These are phyloP conservation scores for Ophiocordyceps camponoti-saundersi DNA, from an alignment of 2,329 filamentous ascomycete genomes.

Conservation along the genomic window DNA sequence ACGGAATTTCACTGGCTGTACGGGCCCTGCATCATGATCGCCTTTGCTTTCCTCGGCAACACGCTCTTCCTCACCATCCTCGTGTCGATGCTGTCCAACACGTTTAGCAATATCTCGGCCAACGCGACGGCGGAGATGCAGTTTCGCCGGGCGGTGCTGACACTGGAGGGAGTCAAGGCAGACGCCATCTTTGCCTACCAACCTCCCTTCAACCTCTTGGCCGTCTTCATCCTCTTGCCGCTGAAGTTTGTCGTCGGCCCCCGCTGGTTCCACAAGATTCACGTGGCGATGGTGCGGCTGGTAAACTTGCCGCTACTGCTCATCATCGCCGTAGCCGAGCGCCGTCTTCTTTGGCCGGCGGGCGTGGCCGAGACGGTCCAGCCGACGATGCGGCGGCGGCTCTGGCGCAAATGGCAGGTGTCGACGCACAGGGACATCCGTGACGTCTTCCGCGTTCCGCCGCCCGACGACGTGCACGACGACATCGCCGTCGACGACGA, in stretches of 20 bases:
- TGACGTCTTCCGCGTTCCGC: slow-evolving; percentile 55
- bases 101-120: slow-evolving; percentile 59
- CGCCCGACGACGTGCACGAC: slow-evolving; percentile 41
- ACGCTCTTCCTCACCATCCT: slow-evolving; percentile 79
- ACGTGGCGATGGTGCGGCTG: slow-evolving; percentile 57
- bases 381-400: slow-evolving; percentile 21
- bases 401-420: slow-evolving; percentile 53
- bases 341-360: slow-evolving; percentile 45
- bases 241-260: slow-evolving; percentile 64
- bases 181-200: slow-evolving; percentile 72
- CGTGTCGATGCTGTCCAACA: slow-evolving; percentile 74
- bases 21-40: slow-evolving; percentile 63
- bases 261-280: slow-evolving; percentile 82
- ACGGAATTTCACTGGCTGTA: slow-evolving; percentile 64
- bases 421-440: slow-evolving; percentile 56
- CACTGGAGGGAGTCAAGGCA: slow-evolving; percentile 71
- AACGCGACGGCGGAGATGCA: slow-evolving; percentile 74
- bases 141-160: slow-evolving; percentile 64
- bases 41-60: slow-evolving; percentile 74
- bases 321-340: slow-evolving; percentile 53
- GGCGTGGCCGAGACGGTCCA: slow-evolving; percentile 5
- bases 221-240: slow-evolving; percentile 56
- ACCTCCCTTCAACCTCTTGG: slow-evolving; percentile 70
- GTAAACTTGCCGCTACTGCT: slow-evolving; percentile 63
- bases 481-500: slow-evolving; percentile 44